Conservation (phyloP, 805 yeast species). For the Hanseniaspora valbyensis region DNA sequence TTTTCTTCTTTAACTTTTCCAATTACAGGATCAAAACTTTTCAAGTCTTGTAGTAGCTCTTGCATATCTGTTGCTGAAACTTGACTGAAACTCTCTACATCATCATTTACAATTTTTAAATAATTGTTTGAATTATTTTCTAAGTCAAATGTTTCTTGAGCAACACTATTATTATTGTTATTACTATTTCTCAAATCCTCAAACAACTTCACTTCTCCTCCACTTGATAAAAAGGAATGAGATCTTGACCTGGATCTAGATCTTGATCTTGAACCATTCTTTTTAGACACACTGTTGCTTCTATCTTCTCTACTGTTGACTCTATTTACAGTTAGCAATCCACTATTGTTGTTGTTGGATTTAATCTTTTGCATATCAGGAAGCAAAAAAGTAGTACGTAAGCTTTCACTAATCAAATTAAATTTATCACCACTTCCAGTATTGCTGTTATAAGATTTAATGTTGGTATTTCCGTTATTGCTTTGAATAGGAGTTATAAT, state of each 20-base stretch:
- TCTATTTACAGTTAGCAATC: not conserved
- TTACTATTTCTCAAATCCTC: not conserved
- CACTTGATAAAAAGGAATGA: not conserved
- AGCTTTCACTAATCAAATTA: not conserved
- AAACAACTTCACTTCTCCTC: not conserved
- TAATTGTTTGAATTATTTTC: not conserved
- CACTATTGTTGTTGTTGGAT: not conserved
- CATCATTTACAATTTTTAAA: not conserved
- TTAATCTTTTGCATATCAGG: conserved; percentile 8
- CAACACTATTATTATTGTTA: not conserved
- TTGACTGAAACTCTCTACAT: conserved; percentile 1
- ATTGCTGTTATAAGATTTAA: not conserved
- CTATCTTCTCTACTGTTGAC: conserved; percentile 10
- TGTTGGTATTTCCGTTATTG: not conserved
- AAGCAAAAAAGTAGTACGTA: not conserved
- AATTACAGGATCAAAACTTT: not conserved
- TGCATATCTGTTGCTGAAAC: not conserved
- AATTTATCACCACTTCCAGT: not conserved
- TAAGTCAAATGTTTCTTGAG: not conserved
- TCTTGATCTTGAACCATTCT: conserved; percentile 19
- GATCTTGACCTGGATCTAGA: conserved; percentile 16
- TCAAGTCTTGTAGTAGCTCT: conserved; percentile 2
- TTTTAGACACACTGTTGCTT: conserved; percentile 11
- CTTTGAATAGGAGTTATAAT: too few relatives aligned
- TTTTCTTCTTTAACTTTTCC: not conserved